These are phyloP conservation scores for Colletotrichum musae DNA, from an alignment of 2,329 filamentous ascomycete genomes.

Conservation along the genomic window DNA sequence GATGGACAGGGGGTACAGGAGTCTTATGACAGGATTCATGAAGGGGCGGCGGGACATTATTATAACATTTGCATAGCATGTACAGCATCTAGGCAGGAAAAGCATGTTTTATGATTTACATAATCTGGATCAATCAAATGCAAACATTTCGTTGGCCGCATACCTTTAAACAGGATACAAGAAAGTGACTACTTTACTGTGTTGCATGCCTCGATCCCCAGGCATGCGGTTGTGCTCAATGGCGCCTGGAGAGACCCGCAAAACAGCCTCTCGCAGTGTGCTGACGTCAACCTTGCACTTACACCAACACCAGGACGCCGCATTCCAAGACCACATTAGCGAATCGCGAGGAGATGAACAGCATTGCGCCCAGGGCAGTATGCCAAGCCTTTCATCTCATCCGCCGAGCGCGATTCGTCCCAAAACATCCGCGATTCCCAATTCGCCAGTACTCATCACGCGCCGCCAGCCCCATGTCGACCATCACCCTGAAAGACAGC, in stretches of 20 bases:
- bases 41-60: too few species aligned
- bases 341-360: neutral
- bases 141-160: too few species aligned
- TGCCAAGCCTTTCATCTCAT: neutral
- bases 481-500: constrained; percentile 55
- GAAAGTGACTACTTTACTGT: too few species aligned
- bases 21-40: neutral
- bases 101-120: neutral
- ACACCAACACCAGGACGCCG: constrained; percentile 1
- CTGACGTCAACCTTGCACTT: constrained; percentile 33
- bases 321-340: neutral
- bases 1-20: too few species aligned
- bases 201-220: too few species aligned
- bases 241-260: constrained; percentile 4
- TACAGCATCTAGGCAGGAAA: constrained; percentile 12
- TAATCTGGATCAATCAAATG: too few species aligned
- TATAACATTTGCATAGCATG: constrained; percentile 12
- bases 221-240: neutral
- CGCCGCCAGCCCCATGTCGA: constrained; percentile 52
- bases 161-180: too few species aligned
- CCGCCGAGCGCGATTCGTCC: neutral
- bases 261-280: neutral
- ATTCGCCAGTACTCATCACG: accelerated
- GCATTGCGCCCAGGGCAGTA: neutral
- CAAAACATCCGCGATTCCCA: neutral